Percentiles rank a stretch among this genome's conserved stretches.
Evolutionary conservation across 169 alveolate genomes (phyloP).

Genomic region (Plasmodium berghei): DNA sequence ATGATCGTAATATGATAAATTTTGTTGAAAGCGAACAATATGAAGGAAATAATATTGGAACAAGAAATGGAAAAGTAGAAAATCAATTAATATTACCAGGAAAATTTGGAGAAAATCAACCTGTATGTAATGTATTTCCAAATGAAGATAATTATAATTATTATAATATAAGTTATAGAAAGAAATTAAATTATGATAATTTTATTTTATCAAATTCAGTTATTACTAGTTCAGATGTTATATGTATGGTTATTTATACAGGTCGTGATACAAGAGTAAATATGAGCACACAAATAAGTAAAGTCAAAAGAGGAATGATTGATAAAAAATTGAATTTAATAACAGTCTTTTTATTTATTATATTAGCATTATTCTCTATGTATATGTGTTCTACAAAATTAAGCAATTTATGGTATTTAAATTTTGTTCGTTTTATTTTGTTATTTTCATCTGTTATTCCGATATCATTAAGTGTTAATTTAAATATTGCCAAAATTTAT

Average conservation of each 20-base stretch:
- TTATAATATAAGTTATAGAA: conserved; percentile 51
- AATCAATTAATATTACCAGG: conserved; percentile 11
- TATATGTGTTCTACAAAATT: conserved; percentile 72
- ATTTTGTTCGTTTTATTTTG: conserved; percentile 91
- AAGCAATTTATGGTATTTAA: conserved; percentile 75
- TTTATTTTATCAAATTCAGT: conserved; percentile 95
- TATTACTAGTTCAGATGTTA: conserved; percentile 93
- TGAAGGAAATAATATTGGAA: neutral
- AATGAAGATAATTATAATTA: conserved; percentile 65
- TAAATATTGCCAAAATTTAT: conserved; percentile 96
- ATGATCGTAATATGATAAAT: conserved; percentile 64
- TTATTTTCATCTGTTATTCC: conserved; percentile 97
- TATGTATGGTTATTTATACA: conserved; percentile 94
- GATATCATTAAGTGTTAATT: conserved; percentile 96
- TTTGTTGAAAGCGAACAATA: conserved; percentile 45
- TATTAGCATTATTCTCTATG: conserved; percentile 83
- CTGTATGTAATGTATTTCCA: conserved; percentile 29
- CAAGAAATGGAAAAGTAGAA: neutral
- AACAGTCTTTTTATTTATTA: conserved; percentile 89
- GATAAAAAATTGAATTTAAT: conserved; percentile 92
- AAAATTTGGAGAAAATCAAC: neutral
- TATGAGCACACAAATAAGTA: conserved; percentile 87
- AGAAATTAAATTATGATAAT: conserved; percentile 85
- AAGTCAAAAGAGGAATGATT: conserved; percentile 92
- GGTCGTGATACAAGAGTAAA: conserved; percentile 91